Evolutionary conservation across 805 yeast genomes (phyloP), one percentile per base, ranked within the genome.

Genomic region (Metschnikowia baotianmanensis): DNA sequence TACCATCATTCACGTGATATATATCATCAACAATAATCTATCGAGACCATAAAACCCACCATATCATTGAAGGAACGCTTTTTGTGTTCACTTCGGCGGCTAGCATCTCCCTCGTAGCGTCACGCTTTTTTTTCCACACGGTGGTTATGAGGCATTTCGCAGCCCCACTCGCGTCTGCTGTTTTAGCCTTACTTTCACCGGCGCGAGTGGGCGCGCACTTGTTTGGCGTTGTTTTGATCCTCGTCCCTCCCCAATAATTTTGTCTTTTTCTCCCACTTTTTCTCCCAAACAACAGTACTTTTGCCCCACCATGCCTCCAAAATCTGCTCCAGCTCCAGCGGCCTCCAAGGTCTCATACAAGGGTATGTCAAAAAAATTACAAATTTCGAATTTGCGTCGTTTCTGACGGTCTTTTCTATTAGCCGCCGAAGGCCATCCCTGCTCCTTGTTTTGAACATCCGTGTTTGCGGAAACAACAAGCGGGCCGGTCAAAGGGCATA

Each of bases 281-380:
- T 34, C 32, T 31, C 31, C 28, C 29, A 19, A 39, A 27, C 37
- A 33, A 36, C 20, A 19, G 21, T 8, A 13, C 10, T 8, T 35
- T 28, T 34, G 12, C 34, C 21, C 34, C 38, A 39, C 30, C 23
- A 48, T 48, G 52, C 39, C 52, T 29, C 52, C 50, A 23, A 48
- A 48, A 40, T 35, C 50, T 21, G 35, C 43, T n/a, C 45, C 45
- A 9, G 44, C 42, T 18, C 36, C 40, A 10, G 41, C 43, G 8
- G 40, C 45, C 19, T 25, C 51, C 6, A 40, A 45, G 39, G 6
- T 38, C 24, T 37, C 52, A 18, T 49, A 45, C 47, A 46, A 53
- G 43, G 55, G 49, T 42, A 47, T 37, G 51, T 45, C 2, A 15
- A 10, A 6, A 11, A 24, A 24, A 8, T 8, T 15, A n/a, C 17